Evolutionary conservation across 2,329 filamentous ascomycete genomes (phyloP).

Genomic region (Penicillium sp.): DNA sequence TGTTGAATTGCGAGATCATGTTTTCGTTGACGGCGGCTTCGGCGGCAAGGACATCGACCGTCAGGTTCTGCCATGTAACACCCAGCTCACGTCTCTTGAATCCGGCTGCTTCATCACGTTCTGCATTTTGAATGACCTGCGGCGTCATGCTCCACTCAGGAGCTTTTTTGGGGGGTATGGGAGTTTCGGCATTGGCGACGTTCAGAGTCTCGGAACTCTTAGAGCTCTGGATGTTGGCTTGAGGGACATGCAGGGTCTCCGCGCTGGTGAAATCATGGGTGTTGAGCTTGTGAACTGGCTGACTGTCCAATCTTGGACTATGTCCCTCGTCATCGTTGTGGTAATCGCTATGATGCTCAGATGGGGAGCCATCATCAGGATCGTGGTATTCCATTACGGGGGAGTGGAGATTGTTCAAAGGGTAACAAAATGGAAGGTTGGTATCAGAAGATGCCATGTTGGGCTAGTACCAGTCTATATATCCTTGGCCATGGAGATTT

Average conservation of each 20-base stretch:
- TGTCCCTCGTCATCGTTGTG: not conserved
- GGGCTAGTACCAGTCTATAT: not conserved
- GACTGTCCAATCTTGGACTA: not conserved
- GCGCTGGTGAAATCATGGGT: constrained; percentile 9
- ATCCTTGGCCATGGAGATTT: not conserved
- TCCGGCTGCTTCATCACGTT: constrained; percentile 11
- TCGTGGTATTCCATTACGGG: constrained; percentile 12
- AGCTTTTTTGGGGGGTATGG: constrained; percentile 24
- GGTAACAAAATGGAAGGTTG: not conserved
- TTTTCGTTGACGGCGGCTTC: constrained; percentile 15
- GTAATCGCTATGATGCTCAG: constrained; percentile 1
- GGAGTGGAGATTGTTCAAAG: constrained; percentile 4
- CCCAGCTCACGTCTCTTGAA: constrained; percentile 10
- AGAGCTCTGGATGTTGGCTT: constrained; percentile 20
- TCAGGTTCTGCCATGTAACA: constrained; percentile 10
- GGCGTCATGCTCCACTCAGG: constrained; percentile 48
- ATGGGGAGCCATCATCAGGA: constrained; percentile 7
- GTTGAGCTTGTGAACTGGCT: constrained; percentile 4
- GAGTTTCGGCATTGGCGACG: constrained; percentile 2
- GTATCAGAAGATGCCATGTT: not conserved
- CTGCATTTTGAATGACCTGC: constrained; percentile 42
- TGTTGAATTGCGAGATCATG: constrained; percentile 13
- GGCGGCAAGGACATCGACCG: constrained; percentile 9
- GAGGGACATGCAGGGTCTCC: constrained; percentile 17
- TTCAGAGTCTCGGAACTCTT: constrained; percentile 23